Conservation (phyloP, 1,139 yeast genomes). For the Suhomyces bolitotheri region DNA sequence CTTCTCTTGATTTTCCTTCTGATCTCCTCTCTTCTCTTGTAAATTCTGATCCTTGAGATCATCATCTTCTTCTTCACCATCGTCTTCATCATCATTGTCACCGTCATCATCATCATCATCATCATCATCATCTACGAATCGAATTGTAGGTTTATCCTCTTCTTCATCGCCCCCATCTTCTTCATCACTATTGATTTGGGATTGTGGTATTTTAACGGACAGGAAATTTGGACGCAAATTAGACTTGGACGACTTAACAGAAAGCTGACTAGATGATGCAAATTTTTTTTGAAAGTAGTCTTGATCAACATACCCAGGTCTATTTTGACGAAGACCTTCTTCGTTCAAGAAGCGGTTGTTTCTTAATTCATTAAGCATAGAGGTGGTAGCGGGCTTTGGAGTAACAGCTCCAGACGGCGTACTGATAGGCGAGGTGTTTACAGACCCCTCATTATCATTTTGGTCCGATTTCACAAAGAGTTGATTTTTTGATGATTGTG, state of each 20-base stretch:
- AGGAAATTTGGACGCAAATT: conserved; percentile 68
- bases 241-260: conserved; percentile 36
- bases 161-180: conserved; percentile 50
- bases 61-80: conserved; percentile 15
- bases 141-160: conserved; percentile 29
- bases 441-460: conserved; percentile 1
- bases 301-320: conserved; percentile 4
- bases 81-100: conserved; percentile 15
- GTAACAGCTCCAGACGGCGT: conserved; percentile 1
- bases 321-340: conserved; percentile 2
- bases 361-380: conserved; percentile 5
- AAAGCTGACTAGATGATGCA: conserved; percentile 23
- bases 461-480: neutral
- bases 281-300: conserved; percentile 2
- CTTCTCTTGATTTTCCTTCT: neutral
- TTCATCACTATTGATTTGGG: conserved; percentile 62
- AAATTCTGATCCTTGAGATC: neutral
- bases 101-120: conserved; percentile 15
- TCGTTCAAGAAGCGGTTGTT: conserved; percentile 2
- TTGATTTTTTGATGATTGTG: neutral
- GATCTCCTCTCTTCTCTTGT: neutral
- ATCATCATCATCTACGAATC: conserved; percentile 27
- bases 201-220: conserved; percentile 75
- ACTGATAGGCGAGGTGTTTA: conserved; percentile 2
- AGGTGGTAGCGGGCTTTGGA: conserved; percentile 1